Evolutionary conservation across 2,329 filamentous ascomycete genomes (phyloP).

Genomic region (Colletotrichum horii): DNA sequence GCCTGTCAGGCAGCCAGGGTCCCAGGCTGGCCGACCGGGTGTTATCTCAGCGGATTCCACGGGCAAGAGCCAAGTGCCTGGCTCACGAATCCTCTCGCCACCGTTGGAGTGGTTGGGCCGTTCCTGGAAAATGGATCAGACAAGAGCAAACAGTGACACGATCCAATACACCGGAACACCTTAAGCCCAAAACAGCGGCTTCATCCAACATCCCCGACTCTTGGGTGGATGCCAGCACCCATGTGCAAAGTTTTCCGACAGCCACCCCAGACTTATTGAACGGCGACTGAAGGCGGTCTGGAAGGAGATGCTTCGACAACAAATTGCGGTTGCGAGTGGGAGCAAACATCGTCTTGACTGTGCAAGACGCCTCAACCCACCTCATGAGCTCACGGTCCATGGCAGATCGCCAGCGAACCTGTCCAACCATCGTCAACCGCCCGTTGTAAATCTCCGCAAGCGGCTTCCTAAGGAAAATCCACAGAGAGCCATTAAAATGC

Average conservation of each 20-base stretch:
- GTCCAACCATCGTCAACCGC: not conserved
- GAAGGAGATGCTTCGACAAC: not conserved
- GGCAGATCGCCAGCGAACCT: not conserved
- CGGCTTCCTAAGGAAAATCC: not conserved
- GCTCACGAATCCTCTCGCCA: conserved; percentile 18
- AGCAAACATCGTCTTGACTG: not conserved
- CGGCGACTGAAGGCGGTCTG: not conserved
- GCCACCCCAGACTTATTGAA: not conserved
- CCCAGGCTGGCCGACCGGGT: conserved; percentile 7
- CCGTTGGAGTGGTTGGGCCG: conserved; percentile 21
- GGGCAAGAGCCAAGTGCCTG: conserved; percentile 21
- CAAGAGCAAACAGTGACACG: conserved; percentile 12
- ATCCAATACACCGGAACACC: conserved; percentile 19
- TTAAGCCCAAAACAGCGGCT: conserved; percentile 19
- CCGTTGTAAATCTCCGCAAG: conserved; percentile 1
- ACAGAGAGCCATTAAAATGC: conserved; percentile 11
- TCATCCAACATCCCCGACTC: conserved; percentile 5
- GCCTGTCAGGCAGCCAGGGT: conserved; percentile 10
- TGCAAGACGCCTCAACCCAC: not conserved
- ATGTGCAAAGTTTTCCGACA: conserved; percentile 3
- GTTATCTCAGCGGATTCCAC: conserved; percentile 12
- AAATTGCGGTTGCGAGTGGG: not conserved
- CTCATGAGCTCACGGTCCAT: not conserved
- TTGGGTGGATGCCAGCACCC: not conserved
- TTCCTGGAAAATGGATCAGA: conserved; percentile 13